Base-by-base conservation (phyloP, 2,329 filamentous ascomycete species). In the Didymosphaeria variabile region DNA sequence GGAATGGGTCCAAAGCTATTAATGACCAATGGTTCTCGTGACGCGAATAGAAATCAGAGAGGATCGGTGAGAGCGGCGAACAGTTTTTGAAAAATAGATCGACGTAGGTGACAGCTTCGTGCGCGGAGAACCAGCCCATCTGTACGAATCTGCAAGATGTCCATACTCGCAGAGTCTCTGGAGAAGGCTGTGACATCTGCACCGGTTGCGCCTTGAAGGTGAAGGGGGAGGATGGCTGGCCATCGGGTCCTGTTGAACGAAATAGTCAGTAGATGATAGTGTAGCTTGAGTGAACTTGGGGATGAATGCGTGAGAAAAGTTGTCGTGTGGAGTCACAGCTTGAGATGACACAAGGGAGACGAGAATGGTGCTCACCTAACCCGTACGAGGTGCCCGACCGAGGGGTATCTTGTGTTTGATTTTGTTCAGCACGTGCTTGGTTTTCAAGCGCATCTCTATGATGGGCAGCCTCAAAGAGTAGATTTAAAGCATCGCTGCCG, bases 101-200 rank as follows among this genome's bases (percentile, higher is more conserved):
- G 49, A 86, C 76, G 58, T 85, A 84, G 1, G 80, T 83, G 1
- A 86, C 79, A 10, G 84, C 84, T 67, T 87, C 85, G 57, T 82
- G 79, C 3, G 85, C 83, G 0, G 83, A 83, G 57, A 87, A 83
- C 84, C 83, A 86, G 0, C 84, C 84, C 82, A 85, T 85, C 59
- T 81, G 82, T 19, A 86, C 83, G 65, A 86, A 86, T 0, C 84
- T 80, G 66, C 82, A 84, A 3, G 78, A 72, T 17, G 82, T 81
- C 83, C 83, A 85, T 19, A 81, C 69, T 54, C 77, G 75, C 36
- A 84, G 72, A 10, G 80, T 80, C 52, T 77, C 75, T n/a, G 72
- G 72, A 4, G 74, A 77, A 12, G 75, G 74, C 12, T 74, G 73
- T 12, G 77, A 78, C 67, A 78, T 79, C 49, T 76, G 76, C 56